phyloP scores from a whole-genome alignment of 352 stramenopile genomes.

The Pythium aquatile region DNA sequence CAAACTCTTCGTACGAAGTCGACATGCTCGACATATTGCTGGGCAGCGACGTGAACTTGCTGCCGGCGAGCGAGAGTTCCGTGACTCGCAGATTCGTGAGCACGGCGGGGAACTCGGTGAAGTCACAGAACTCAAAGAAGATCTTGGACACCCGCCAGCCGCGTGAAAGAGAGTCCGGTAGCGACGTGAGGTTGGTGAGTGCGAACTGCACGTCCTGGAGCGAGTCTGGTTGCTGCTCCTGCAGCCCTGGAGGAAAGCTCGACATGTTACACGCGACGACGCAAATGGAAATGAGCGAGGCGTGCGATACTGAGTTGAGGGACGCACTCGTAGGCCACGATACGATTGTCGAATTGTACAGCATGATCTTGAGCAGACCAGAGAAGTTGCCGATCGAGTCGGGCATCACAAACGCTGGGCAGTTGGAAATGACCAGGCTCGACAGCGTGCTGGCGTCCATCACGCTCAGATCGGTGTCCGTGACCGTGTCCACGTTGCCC shows the following conservation, averaged over 20 bases:
- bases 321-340: constrained; percentile 27
- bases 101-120: constrained; percentile 19
- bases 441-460: constrained; percentile 29
- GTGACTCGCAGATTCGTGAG: constrained; percentile 11
- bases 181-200: constrained; percentile 18
- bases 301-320: constrained; percentile 26
- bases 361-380: constrained; percentile 32
- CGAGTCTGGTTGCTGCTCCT: constrained; percentile 22
- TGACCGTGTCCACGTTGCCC: constrained; percentile 28
- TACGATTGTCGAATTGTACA: constrained; percentile 40
- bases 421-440: constrained; percentile 34
- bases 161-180: constrained; percentile 9
- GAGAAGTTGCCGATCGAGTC: constrained; percentile 29
- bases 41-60: constrained; percentile 5
- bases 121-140: constrained; percentile 25
- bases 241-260: constrained; percentile 17
- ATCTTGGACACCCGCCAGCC: constrained; percentile 26
- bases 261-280: constrained; percentile 25
- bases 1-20: constrained; percentile 12
- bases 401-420: constrained; percentile 30
- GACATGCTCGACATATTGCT: constrained; percentile 7
- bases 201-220: constrained; percentile 28
- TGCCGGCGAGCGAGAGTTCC: constrained; percentile 22
- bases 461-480: constrained; percentile 18
- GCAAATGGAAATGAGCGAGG: constrained; percentile 21